phyloP scores from a whole-genome alignment of 2,329 filamentous ascomycete genomes.

The Xylaria digitata region DNA sequence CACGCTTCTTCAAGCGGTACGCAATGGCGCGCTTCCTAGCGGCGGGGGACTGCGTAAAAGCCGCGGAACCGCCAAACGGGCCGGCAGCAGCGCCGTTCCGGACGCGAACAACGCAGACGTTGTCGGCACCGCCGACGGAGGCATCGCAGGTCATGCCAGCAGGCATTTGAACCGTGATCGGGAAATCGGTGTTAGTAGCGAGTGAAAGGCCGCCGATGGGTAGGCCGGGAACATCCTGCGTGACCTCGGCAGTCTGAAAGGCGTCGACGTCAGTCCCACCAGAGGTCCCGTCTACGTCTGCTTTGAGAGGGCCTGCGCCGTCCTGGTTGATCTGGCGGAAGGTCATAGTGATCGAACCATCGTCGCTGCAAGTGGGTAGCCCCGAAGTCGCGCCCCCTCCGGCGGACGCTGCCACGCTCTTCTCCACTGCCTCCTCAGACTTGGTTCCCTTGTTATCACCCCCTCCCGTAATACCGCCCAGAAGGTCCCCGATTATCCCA shows the following conservation, averaged over 20 bases:
- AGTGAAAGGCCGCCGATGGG: slow-evolving; percentile 67
- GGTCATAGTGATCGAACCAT: slow-evolving; percentile 71
- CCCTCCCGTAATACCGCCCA: slow-evolving; percentile 48
- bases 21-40: slow-evolving; percentile 72
- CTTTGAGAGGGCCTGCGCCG: slow-evolving; percentile 72
- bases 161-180: slow-evolving; percentile 73
- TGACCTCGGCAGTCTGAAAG: slow-evolving; percentile 69
- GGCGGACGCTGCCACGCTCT: slow-evolving; percentile 63
- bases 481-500: slow-evolving; percentile 28
- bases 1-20: slow-evolving; percentile 58
- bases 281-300: slow-evolving; percentile 70
- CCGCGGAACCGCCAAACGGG: slow-evolving; percentile 74
- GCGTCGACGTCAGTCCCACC: slow-evolving; percentile 70
- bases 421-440: slow-evolving; percentile 58
- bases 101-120: slow-evolving; percentile 74
- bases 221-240: slow-evolving; percentile 70
- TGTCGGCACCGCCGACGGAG: slow-evolving; percentile 66
- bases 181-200: slow-evolving; percentile 72
- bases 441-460: slow-evolving; percentile 55
- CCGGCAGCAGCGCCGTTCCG: slow-evolving; percentile 71
- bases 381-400: slow-evolving; percentile 65
- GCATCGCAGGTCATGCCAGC: slow-evolving; percentile 74
- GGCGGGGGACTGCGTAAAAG: slow-evolving; percentile 70
- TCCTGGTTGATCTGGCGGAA: slow-evolving; percentile 80
- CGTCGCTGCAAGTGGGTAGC: slow-evolving; percentile 69